Evolutionary conservation across 1,284 basidiomycete genomes (phyloP).

Genomic region (Schizophyllum commune): DNA sequence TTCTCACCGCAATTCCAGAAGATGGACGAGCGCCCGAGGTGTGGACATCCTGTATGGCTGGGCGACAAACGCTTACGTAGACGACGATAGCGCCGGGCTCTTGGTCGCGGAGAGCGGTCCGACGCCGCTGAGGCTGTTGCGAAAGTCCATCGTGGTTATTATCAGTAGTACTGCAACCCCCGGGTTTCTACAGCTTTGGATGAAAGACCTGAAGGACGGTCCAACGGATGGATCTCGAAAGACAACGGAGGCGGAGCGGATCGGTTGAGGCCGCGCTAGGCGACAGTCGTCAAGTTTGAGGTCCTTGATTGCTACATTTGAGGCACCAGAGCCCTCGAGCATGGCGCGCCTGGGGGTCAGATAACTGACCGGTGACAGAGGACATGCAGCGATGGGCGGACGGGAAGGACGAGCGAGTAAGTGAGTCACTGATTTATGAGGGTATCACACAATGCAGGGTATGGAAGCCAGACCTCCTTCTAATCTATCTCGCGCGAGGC

Average conservation of each 20-base stretch:
- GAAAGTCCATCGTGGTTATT: background rate
- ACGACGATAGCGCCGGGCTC: background rate
- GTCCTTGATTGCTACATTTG: too few relatives aligned
- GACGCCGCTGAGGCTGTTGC: background rate
- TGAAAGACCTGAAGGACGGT: too few relatives aligned
- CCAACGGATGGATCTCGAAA: too few relatives aligned
- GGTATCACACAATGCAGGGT: background rate
- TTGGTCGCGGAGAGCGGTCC: background rate
- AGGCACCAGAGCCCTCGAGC: too few relatives aligned
- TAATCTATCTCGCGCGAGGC: background rate
- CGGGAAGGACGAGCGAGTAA: background rate
- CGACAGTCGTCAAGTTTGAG: too few relatives aligned
- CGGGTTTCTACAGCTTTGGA: too few relatives aligned
- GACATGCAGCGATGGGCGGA: background rate
- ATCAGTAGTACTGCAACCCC: too few relatives aligned
- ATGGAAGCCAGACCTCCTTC: background rate
- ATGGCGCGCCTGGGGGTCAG: too few relatives aligned
- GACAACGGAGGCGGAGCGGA: too few relatives aligned
- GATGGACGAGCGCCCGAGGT: background rate
- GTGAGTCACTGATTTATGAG: background rate
- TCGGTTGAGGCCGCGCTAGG: too few relatives aligned
- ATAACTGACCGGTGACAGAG: background rate
- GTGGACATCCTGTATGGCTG: background rate
- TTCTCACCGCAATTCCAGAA: background rate
- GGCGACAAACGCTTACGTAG: background rate